Conservation (phyloP, 1,284 basidiomycete genomes). For the Boletus semigastroideus region DNA sequence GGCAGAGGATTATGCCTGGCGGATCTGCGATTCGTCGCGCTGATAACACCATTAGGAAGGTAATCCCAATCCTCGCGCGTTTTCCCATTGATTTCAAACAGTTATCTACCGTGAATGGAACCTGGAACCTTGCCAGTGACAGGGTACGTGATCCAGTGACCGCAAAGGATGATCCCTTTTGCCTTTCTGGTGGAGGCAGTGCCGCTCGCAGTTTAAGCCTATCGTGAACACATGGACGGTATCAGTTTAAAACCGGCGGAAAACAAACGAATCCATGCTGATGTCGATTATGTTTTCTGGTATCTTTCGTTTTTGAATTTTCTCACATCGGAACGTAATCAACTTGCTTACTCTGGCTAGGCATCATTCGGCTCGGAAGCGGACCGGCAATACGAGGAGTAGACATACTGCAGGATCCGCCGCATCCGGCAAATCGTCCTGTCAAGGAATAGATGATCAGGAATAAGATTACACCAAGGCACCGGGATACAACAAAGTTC, state of each 20-base stretch:
- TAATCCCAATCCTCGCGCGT: slow-evolving; percentile 4
- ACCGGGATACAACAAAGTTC: slow-evolving; percentile 16
- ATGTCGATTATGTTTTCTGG: slow-evolving; percentile 8
- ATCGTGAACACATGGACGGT: background rate
- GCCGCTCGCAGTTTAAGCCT: slow-evolving; percentile 3
- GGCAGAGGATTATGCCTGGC: slow-evolving; percentile 1
- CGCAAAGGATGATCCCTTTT: slow-evolving; percentile 15
- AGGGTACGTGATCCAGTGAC: slow-evolving; percentile 14
- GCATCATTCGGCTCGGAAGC: slow-evolving; percentile 1
- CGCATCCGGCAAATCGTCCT: slow-evolving; percentile 17
- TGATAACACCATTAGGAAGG: slow-evolving; percentile 25
- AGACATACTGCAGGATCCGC: slow-evolving; percentile 19
- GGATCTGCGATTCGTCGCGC: slow-evolving; percentile 13
- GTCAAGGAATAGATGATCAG: slow-evolving; percentile 11
- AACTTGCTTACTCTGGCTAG: slow-evolving; percentile 7
- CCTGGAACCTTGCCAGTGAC: slow-evolving; percentile 11
- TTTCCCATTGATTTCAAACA: slow-evolving; percentile 16
- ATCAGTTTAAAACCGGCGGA: background rate
- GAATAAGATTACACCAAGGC: slow-evolving; percentile 20
- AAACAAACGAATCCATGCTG: slow-evolving; percentile 1
- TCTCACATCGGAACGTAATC: slow-evolving; percentile 7
- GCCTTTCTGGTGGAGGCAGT: slow-evolving; percentile 21
- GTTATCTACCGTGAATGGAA: slow-evolving; percentile 14
- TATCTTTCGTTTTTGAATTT: slow-evolving; percentile 1
- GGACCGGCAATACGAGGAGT: slow-evolving; percentile 8